Evolutionary conservation across 176 grass and related monocot species (phyloP).

Genomic region (Carex scoparia): DNA sequence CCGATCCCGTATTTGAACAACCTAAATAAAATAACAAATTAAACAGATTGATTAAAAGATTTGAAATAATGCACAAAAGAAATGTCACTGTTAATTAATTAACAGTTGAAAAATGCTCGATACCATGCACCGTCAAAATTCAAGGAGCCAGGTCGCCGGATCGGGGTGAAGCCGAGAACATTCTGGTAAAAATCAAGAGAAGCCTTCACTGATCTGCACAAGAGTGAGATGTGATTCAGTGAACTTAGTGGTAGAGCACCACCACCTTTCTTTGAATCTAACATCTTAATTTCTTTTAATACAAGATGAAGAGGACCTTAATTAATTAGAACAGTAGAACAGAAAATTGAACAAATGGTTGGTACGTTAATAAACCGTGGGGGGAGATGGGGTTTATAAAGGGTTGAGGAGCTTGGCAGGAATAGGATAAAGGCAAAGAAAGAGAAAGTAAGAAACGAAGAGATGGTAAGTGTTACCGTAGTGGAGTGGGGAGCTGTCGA

Average conservation of each 20-base stretch:
- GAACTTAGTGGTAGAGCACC: conserved; percentile 52
- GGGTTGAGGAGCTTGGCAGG: background rate
- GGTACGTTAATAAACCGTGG: background rate
- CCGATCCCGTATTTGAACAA: conserved; percentile 81
- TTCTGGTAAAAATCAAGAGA: conserved; percentile 74
- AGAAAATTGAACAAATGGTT: background rate
- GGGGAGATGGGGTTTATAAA: background rate
- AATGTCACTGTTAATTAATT: background rate
- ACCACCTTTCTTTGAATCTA: background rate
- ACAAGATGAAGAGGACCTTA: background rate
- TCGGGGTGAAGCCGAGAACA: conserved; percentile 75
- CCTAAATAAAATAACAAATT: conserved; percentile 20
- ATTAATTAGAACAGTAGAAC: background rate
- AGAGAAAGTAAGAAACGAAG: background rate
- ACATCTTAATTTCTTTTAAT: conserved; percentile 21
- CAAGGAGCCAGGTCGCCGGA: conserved; percentile 67
- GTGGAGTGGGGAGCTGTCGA: background rate
- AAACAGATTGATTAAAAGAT: background rate
- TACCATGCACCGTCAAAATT: conserved; percentile 87
- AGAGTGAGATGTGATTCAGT: conserved; percentile 83
- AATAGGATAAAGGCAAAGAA: background rate
- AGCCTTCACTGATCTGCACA: conserved; percentile 60
- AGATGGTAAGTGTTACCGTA: background rate
- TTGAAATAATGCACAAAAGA: background rate
- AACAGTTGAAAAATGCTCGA: background rate